These are phyloP conservation scores for Cutaneotrichosporon dermatis DNA, from an alignment of 1,284 basidiomycete species.

Conservation along the genomic window DNA sequence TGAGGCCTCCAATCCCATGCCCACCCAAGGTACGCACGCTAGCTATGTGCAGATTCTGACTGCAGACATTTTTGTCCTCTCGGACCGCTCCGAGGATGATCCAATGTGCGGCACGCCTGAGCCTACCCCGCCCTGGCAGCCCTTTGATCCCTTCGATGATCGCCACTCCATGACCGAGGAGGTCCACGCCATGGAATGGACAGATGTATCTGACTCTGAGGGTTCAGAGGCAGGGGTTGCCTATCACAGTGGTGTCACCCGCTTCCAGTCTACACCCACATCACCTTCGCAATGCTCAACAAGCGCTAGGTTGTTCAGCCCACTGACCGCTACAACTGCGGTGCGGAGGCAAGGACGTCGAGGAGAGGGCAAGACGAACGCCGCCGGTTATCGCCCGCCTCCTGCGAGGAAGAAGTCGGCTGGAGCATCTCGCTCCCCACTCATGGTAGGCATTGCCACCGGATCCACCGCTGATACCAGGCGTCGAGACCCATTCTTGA, in stretches of 20 bases:
- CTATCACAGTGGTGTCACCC: neutral
- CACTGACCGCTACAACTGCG: too few species aligned
- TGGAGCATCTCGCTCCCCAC: too few species aligned
- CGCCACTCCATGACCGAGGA: too few species aligned
- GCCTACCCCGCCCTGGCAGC: neutral
- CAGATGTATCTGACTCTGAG: neutral
- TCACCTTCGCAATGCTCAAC: neutral
- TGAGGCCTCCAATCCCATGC: neutral
- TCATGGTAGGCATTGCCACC: too few species aligned
- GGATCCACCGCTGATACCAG: too few species aligned
- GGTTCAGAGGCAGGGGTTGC: neutral
- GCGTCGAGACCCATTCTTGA: too few species aligned
- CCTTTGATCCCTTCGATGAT: too few species aligned
- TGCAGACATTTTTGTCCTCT: conserved; percentile 11
- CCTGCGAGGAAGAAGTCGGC: too few species aligned
- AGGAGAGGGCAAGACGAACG: too few species aligned
- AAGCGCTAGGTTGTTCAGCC: too few species aligned
- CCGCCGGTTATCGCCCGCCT: too few species aligned
- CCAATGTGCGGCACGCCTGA: neutral
- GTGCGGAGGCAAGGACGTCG: too few species aligned
- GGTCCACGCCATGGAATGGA: neutral
- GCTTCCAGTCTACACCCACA: neutral
- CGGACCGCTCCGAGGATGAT: conserved; percentile 12
- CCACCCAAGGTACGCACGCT: neutral
- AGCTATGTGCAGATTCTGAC: neutral